Evolutionary conservation across 805 yeast species (phyloP), one percentile per base, ranked within the genome.

Genomic region (Saccharomycopsis microspora): DNA sequence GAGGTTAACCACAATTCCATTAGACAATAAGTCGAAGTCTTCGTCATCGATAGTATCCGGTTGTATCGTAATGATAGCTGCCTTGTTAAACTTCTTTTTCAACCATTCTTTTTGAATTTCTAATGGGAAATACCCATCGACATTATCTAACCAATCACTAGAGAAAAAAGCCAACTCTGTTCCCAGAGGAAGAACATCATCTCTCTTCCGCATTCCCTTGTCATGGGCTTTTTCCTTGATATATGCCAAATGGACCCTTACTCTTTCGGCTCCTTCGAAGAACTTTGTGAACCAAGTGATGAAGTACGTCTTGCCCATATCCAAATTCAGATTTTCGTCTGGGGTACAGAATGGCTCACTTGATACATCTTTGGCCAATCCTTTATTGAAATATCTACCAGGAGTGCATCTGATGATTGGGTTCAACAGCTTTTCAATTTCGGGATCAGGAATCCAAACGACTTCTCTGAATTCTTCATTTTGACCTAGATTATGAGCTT

Each of bases 271-370:
- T 3, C 67, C 73, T 43, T 73, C 69, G 57, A 85, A 87, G 60
- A 67, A 81, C 43, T 73, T 70, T 2, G 90, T 72, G 64, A 69
- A 87, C 96, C 96, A 87, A 6, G 90, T 80, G 45, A 85, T 63
- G 58, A 88, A 87, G 57, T 85, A 83, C 0, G 85, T 75, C 47
- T 71, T 64, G 33, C 74, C 95, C 50, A 74, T 62, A 54, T 74
- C 72, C 64, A 84, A 68, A 38, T 66, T 70, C 8, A 70, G 57
- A 50, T 78, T 72, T 56, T 83, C 89, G 34, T 67, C 69, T 8
- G 96, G 96, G 27, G 85, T 75, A 63, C 96, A 87, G 63, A 86
- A 85, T n/a, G 96, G 96, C 45, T 70, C 93, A 38, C 87, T 75
- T 1, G 66, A 57, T 11, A 64, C 60, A 46, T 67, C 64, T 55